A percentile compares a stretch with the other conserved stretches of the same genome.
These are phyloP conservation scores for Sugiyamaella chiloensis DNA, from an alignment of 805 yeast species.

Conservation along the genomic window DNA sequence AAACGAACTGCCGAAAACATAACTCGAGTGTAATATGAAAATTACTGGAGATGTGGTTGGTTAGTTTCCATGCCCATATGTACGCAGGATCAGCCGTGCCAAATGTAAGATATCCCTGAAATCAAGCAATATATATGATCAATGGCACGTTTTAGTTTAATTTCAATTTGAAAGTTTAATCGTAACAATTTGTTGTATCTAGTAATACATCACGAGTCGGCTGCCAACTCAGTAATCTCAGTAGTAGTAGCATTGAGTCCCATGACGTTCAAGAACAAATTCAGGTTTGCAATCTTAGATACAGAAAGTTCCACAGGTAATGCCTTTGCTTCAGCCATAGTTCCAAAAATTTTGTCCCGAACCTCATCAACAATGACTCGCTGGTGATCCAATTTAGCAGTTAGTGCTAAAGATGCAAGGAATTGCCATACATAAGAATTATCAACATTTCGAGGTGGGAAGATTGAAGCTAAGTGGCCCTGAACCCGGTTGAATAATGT, in stretches of 20 bases:
- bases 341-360: constrained; percentile 87
- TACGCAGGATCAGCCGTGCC: constrained; percentile 6
- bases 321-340: constrained; percentile 68
- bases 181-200: constrained; percentile 19
- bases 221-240: constrained; percentile 73
- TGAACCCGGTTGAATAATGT: constrained; percentile 75
- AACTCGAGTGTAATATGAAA: not conserved
- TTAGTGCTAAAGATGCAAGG: constrained; percentile 86
- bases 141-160: too few species aligned
- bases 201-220: not conserved
- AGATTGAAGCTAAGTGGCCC: constrained; percentile 69
- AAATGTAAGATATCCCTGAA: too few species aligned
- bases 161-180: too few species aligned
- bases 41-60: constrained; percentile 9
- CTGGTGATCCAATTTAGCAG: constrained; percentile 85
- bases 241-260: constrained; percentile 89
- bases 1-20: not conserved
- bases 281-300: constrained; percentile 71
- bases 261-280: constrained; percentile 91
- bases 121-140: too few species aligned
- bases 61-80: constrained; percentile 2
- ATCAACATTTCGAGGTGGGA: constrained; percentile 68
- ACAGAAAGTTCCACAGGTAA: constrained; percentile 50
- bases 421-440: constrained; percentile 95
- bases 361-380: constrained; percentile 91